Evolutionary conservation across 257 asterid genomes (phyloP).

Genomic region (Solanum lycopersicoides): DNA sequence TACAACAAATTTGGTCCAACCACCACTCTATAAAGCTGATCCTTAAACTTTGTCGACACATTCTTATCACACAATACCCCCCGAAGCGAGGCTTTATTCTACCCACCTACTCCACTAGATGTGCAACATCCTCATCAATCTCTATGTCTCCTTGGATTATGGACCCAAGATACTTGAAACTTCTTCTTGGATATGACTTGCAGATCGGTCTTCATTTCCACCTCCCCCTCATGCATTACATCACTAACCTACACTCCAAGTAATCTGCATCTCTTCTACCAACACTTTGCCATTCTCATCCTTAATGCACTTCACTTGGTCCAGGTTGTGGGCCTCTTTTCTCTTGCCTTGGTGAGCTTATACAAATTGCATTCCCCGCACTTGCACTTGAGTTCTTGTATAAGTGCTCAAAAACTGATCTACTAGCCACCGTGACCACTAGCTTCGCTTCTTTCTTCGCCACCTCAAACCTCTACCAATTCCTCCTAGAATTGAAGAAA

Average conservation of each 20-base stretch:
- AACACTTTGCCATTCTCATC: background rate
- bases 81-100: background rate
- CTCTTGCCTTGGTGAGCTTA: background rate
- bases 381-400: background rate
- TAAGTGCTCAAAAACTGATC: background rate
- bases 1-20: background rate
- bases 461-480: background rate
- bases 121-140: background rate
- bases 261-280: background rate
- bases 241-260: background rate
- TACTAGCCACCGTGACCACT: background rate
- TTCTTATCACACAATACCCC: background rate
- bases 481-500: background rate
- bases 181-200: background rate
- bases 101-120: background rate
- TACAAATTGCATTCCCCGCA: background rate
- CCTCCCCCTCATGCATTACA: background rate
- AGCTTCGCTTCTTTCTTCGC: background rate
- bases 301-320: background rate
- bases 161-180: background rate
- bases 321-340: background rate
- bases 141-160: background rate
- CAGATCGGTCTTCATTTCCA: background rate
- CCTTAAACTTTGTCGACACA: background rate
- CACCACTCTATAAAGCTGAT: background rate